These are phyloP conservation scores for Teratosphaeria zuluensis DNA, from an alignment of 2,329 filamentous ascomycete species.

Conservation along the genomic window DNA sequence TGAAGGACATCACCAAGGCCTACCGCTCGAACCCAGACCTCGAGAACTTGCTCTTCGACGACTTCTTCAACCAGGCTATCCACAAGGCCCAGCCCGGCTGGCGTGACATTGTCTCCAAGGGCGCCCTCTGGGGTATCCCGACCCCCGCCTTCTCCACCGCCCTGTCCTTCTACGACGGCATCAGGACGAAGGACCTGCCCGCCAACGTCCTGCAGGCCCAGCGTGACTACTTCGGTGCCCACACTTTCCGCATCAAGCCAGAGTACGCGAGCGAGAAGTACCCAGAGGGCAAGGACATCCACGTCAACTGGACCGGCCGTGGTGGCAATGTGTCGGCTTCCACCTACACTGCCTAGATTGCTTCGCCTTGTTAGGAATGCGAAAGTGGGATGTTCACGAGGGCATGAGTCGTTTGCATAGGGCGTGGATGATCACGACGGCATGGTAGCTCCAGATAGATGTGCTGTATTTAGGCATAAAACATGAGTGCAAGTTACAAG, in stretches of 20 bases:
- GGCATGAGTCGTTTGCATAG: neutral
- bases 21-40: conserved; percentile 92
- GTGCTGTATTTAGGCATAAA: conserved; percentile 1
- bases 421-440: neutral
- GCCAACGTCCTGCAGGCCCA: conserved; percentile 98
- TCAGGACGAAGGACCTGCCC: conserved; percentile 92
- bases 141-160: conserved; percentile 95
- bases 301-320: conserved; percentile 99
- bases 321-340: conserved; percentile 95
- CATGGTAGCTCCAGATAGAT: conserved; percentile 1
- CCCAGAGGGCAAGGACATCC: conserved; percentile 76
- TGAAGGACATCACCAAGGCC: conserved; percentile 97
- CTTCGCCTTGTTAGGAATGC: neutral
- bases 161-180: conserved; percentile 96
- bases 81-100: conserved; percentile 85
- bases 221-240: conserved; percentile 92
- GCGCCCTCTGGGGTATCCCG: conserved; percentile 87
- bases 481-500: neutral
- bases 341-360: conserved; percentile 80
- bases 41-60: conserved; percentile 95
- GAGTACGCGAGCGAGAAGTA: conserved; percentile 52
- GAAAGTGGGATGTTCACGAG: neutral
- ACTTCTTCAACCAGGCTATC: conserved; percentile 99
- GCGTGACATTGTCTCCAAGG: conserved; percentile 85
- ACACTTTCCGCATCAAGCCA: conserved; percentile 47